These are phyloP conservation scores for Cladosporium colombiae DNA, from an alignment of 2,329 filamentous ascomycete species.

Conservation along the genomic window DNA sequence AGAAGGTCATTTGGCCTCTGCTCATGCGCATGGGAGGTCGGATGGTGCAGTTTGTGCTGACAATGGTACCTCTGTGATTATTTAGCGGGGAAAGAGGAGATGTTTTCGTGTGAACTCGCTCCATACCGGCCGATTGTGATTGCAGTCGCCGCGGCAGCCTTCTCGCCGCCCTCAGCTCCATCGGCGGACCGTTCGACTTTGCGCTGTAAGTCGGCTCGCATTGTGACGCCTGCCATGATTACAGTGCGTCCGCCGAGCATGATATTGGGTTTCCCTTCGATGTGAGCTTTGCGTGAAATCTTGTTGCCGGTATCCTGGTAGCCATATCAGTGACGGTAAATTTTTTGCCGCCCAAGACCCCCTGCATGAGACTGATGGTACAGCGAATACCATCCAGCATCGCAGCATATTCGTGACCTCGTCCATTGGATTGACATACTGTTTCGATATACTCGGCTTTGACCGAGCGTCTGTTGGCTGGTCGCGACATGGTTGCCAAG, in stretches of 20 bases:
- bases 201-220: slow-evolving; percentile 81
- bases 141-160: slow-evolving; percentile 48
- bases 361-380: not conserved
- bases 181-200: slow-evolving; percentile 24
- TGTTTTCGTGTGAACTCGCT: not conserved
- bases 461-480: slow-evolving; percentile 57
- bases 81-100: not conserved
- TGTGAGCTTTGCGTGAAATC: slow-evolving; percentile 85
- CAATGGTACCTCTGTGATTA: slow-evolving; percentile 72
- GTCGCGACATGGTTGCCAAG: slow-evolving; percentile 42
- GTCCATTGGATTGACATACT: slow-evolving; percentile 52
- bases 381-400: not conserved
- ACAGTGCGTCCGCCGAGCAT: slow-evolving; percentile 93
- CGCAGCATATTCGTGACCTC: not conserved
- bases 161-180: slow-evolving; percentile 34
- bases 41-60: slow-evolving; percentile 75
- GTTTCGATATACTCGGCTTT: slow-evolving; percentile 98
- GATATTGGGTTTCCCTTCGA: slow-evolving; percentile 96
- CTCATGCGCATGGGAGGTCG: slow-evolving; percentile 75
- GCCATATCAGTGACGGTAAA: slow-evolving; percentile 2
- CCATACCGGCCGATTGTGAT: slow-evolving; percentile 70
- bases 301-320: slow-evolving; percentile 94
- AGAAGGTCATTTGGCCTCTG: slow-evolving; percentile 73
- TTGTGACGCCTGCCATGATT: slow-evolving; percentile 91
- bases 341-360: not conserved